Base-by-base conservation (phyloP, 1,139 yeast species). In the Candida tetrigidarum region DNA sequence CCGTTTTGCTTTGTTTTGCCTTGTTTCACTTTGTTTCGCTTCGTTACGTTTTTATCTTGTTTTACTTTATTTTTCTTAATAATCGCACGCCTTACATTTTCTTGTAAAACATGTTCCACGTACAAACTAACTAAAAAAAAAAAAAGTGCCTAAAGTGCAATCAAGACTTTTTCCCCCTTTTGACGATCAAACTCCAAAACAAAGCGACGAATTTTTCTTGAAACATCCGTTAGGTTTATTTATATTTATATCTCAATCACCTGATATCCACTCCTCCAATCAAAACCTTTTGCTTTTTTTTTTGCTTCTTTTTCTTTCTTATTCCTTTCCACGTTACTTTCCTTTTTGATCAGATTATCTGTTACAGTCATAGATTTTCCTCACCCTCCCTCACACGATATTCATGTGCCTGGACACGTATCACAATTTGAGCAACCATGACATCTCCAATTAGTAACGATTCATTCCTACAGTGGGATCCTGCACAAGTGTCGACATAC, bases 391-490 rank as follows among this genome's bases (percentile, higher is more conserved):
- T 11, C 27, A 11, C 37, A 23, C 27, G 7, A 18, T 22, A 22
- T 34, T 34, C 27, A 22, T 34, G 37, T 25, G 25, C n/a, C 36
- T n/a, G 7, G 25, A 19, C 36, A 32, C 36, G 33, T 29, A 29
- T 29, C 18, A 15, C n/a, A 16, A 18, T 22, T 22, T 34, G 29
- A 39, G n/a, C n/a, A n/a, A 16, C 14, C 14, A 49, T 50, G 53
- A 29, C 45, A 16, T 39, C 47, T 19, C 56, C 60, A 3, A 32
- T 49, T 15, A 57, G 64, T 10, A 59, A 62, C 45, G 78, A 74
- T 46, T 63, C 74, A 25, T 73, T 71, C 50, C 61, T 74, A 37
- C 66, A 62, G 53, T 74, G 80, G 80, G 79, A 74, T 52, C 71
- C 79, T 0, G 79, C 77, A 5, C 80, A 74, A 50, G 79, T 74